Base-by-base conservation (phyloP, 345 rosid genomes). In the Rhodomyrtus tomentosa region DNA sequence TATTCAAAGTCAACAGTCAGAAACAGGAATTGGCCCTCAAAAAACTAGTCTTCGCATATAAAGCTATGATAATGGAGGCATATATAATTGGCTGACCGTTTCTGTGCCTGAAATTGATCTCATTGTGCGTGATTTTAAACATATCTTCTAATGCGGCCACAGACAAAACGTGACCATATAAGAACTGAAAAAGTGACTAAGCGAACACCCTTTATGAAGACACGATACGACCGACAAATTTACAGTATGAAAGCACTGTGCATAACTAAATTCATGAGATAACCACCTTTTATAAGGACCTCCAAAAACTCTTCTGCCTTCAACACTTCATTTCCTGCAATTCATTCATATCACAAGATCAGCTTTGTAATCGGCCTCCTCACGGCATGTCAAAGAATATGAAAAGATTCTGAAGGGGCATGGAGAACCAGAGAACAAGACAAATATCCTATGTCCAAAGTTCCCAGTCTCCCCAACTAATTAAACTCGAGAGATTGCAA, bases 241-340 rank as follows among this genome's bases (percentile, higher is more conserved):
- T 80, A 50, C 29, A 50, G 36, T n/a, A 45, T 12, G n/a, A 50
- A 45, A 80, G 51, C n/a, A 82, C 83, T 36, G 72, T 27, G 38
- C 24, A 56, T 1, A 49, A 32, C 36, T 59, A 42, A 50, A 45
- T 55, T 10, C 1, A 59, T 48, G 76, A 1, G 45, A 84, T 36
- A 76, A 11, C 32, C 53, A 96, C 98, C 96, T 94, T 93, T 92
- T 83, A 96, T 96, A 82, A 94, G 55, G 22, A 91, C 86, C 91
- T 96, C 98, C 36, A 96, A 95, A 87, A 95, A 92, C 83, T 87
- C 88, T 91, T 93, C 98, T 5, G 92, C 91, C 88, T 93, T 95
- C 88, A 96, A 88, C 80, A 92, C 87, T 89, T 95, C 93, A 52
- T 93, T 87, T 82, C 94, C 99, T 96, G 93, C 87, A 85, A 84